Evolutionary conservation across 192 early-diverging fungal genomes (phyloP), one percentile per base, ranked within the genome.

Genomic region (Gamsiella multidivaricata): DNA sequence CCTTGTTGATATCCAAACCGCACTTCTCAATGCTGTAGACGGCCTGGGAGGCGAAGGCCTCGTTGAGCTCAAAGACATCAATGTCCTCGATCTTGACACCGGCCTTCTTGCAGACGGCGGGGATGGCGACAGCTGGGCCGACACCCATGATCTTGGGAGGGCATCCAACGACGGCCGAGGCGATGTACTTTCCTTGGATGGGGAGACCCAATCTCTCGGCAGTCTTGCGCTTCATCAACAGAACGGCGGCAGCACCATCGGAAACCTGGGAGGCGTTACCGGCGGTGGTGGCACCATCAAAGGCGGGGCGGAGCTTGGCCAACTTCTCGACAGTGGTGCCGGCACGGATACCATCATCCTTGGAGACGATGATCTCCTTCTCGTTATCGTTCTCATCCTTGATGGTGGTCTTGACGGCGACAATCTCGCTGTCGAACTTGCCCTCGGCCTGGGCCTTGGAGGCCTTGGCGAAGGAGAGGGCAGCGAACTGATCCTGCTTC

Each of bases 221-320:
- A 37, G 87, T 91, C 83, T 90, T 92, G 69, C 97, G 91, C 85
- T 94, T 95, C 92, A 96, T 96, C 78, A 99, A 83, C 53, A 99
- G 86, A 60, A 96, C 95, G 18, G 94, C 96, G 28, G 96, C 97
- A 28, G 96, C 97, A 72, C 96, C 96, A 80, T 99, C 97, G 14
- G 96, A 96, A 56, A 98, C 95, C 88, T 99, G 96, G 54, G 97
- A 99, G 43, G 96, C 91, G 76, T 95, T 97, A 58, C 95, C 97
- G 43, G 96, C 97, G 33, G 96, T 97, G 54, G 96, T 95, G 62
- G 85, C 80, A 56, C 96, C 96, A 49, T 87, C 90, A 84, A 99
- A 98, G n/a, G 93, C 94, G 26, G 96, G 92, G 37, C 87, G 87
- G 59, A 95, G 86, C 81, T 97, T 96, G 83, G 87, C 85, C 25